Percentiles rank a stretch among this genome's conserved stretches.
These are phyloP conservation scores for Lyophyllum shimeji DNA, from an alignment of 768 basidiomycete genomes.

Conservation along the genomic window DNA sequence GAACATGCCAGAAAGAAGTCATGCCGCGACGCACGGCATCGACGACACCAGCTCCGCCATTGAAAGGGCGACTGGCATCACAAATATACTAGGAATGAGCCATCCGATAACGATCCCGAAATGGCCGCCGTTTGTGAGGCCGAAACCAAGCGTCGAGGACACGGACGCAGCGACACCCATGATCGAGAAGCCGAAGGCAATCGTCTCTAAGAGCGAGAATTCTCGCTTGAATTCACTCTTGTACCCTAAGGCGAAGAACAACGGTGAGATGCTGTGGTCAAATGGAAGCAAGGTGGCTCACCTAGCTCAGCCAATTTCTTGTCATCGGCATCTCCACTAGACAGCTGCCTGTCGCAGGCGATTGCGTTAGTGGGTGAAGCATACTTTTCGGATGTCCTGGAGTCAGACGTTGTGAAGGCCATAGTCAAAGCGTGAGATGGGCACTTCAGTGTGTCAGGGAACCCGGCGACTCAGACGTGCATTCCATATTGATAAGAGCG, in stretches of 20 bases:
- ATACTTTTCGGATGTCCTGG: background rate
- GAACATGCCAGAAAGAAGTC: background rate
- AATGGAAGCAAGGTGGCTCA: background rate
- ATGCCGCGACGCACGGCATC: slow-evolving; percentile 60
- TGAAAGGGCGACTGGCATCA: slow-evolving; percentile 64
- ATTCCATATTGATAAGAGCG: no score
- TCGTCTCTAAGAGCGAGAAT: slow-evolving; percentile 67
- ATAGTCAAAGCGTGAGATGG: no score
- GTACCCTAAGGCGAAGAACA: slow-evolving; percentile 30
- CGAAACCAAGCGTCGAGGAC: slow-evolving; percentile 64
- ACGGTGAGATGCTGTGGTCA: background rate
- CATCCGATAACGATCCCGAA: slow-evolving; percentile 79
- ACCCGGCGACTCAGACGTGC: no score
- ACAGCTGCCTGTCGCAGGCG: background rate
- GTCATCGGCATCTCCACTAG: slow-evolving; percentile 43
- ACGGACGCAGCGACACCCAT: slow-evolving; percentile 76
- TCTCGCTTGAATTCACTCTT: slow-evolving; percentile 73
- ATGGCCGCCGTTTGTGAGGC: slow-evolving; percentile 66
- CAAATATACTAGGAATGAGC: slow-evolving; percentile 70
- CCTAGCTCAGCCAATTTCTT: slow-evolving; percentile 61
- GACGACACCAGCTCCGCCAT: slow-evolving; percentile 73
- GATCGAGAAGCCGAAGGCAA: slow-evolving; percentile 67
- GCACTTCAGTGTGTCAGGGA: no score
- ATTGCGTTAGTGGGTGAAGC: background rate
- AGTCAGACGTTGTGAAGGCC: no score